Evolutionary conservation across 2,329 filamentous ascomycete genomes (phyloP).

Genomic region (Aspergillus caelatus): DNA sequence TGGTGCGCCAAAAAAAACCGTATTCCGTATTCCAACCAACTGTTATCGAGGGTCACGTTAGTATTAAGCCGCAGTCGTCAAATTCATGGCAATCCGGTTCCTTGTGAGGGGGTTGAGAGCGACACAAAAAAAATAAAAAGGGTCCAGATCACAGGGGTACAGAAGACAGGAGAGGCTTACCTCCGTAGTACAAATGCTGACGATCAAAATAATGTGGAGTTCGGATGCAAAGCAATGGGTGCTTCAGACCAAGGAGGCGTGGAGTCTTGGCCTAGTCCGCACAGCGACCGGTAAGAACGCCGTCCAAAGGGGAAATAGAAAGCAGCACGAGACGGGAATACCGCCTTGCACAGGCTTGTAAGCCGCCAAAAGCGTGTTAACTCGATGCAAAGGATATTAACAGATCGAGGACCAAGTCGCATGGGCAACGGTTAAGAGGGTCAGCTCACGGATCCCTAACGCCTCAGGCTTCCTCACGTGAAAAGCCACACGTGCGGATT

Average conservation of each 20-base stretch:
- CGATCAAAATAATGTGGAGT: constrained; percentile 16
- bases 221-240: constrained; percentile 22
- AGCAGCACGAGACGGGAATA: constrained; percentile 31
- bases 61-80: constrained; percentile 28
- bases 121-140: neutral
- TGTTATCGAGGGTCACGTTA: constrained; percentile 37
- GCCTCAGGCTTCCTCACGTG: constrained; percentile 26
- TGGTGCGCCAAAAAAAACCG: constrained; percentile 15
- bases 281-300: constrained; percentile 32
- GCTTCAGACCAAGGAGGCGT: constrained; percentile 34
- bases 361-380: constrained; percentile 29
- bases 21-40: constrained; percentile 19
- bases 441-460: constrained; percentile 25
- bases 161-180: constrained; percentile 18
- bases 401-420: constrained; percentile 27
- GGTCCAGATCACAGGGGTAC: constrained; percentile 10
- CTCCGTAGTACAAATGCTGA: constrained; percentile 16
- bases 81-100: constrained; percentile 13
- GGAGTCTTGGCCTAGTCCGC: constrained; percentile 32
- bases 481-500: constrained; percentile 14
- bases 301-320: constrained; percentile 26
- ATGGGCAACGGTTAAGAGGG: constrained; percentile 27
- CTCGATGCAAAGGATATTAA: constrained; percentile 21
- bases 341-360: constrained; percentile 35
- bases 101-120: constrained; percentile 5